Conservation (phyloP, 2,329 filamentous ascomycete genomes). For the Trichoderma aggressivum region DNA sequence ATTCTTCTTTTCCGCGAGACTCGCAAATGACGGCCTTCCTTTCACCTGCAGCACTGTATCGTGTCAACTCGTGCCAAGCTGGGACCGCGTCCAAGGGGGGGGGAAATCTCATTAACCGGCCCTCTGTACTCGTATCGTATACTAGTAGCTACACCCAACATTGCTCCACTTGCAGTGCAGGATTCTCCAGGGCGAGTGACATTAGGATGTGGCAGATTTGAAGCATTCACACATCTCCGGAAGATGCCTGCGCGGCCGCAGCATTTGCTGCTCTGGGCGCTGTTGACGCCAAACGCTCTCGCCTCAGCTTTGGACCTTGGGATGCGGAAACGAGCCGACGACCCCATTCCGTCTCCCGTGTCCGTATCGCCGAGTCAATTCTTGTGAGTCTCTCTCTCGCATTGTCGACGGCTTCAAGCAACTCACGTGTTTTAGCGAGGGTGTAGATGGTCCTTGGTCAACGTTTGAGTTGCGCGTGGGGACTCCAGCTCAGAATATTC, state of each 20-base stretch:
- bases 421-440: slow-evolving; percentile 11
- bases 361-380: slow-evolving; percentile 18
- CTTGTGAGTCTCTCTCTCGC: slow-evolving; percentile 9
- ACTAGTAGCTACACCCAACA: background rate
- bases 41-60: background rate
- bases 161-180: background rate
- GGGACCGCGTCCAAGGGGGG: background rate
- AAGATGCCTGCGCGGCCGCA: slow-evolving; percentile 8
- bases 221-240: background rate
- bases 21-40: background rate
- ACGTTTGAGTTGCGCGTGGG: slow-evolving; percentile 20
- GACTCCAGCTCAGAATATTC: slow-evolving; percentile 17
- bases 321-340: background rate
- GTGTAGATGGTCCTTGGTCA: slow-evolving; percentile 19
- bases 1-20: background rate
- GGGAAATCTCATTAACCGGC: background rate
- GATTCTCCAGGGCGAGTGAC: background rate
- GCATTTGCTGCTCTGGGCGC: slow-evolving; percentile 1
- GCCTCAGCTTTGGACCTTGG: slow-evolving; percentile 1
- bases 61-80: background rate
- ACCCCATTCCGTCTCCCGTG: slow-evolving; percentile 3
- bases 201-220: slow-evolving; percentile 5
- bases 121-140: too few relatives aligned
- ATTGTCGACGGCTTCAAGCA: background rate
- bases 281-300: background rate